phyloP scores from a whole-genome alignment of 2,329 filamentous ascomycete species.

The Pyricularia grisea region DNA sequence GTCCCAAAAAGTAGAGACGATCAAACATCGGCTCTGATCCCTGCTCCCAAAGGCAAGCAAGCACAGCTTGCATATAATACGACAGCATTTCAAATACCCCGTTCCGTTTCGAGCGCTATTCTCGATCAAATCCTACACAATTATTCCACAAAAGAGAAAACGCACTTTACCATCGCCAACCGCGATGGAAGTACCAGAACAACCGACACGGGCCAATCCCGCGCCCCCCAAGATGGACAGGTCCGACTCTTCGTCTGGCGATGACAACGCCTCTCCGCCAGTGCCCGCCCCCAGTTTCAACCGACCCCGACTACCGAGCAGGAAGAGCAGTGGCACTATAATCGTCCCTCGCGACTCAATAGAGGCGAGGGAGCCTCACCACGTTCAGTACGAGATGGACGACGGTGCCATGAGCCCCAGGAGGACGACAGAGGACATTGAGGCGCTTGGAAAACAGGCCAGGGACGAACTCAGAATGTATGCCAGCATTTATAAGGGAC shows the following conservation, averaged over 20 bases:
- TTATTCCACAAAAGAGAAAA: neutral
- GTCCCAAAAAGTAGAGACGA: neutral
- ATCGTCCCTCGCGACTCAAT: constrained; percentile 67
- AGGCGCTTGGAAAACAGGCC: constrained; percentile 77
- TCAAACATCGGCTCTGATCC: neutral
- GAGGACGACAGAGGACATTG: constrained; percentile 81
- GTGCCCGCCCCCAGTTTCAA: constrained; percentile 42
- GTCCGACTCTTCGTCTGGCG: constrained; percentile 24
- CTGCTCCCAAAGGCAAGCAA: neutral
- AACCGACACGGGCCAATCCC: neutral
- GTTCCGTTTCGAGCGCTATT: neutral
- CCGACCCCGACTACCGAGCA: constrained; percentile 60
- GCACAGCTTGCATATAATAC: neutral
- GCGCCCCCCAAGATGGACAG: constrained; percentile 15
- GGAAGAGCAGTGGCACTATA: constrained; percentile 74
- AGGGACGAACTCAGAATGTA: constrained; percentile 54
- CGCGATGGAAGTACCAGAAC: neutral
- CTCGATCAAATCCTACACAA: neutral
- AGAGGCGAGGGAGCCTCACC: constrained; percentile 60
- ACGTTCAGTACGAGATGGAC: constrained; percentile 71
- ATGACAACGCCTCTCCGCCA: constrained; percentile 16
- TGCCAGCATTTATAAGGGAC: constrained; percentile 11
- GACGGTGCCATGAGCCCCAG: constrained; percentile 95
- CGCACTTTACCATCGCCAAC: neutral
- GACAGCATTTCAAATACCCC: neutral